Percentiles rank a stretch among this genome's conserved stretches.
Evolutionary conservation across 257 asterid species (phyloP).

Genomic region (Primulina huaijiensis): DNA sequence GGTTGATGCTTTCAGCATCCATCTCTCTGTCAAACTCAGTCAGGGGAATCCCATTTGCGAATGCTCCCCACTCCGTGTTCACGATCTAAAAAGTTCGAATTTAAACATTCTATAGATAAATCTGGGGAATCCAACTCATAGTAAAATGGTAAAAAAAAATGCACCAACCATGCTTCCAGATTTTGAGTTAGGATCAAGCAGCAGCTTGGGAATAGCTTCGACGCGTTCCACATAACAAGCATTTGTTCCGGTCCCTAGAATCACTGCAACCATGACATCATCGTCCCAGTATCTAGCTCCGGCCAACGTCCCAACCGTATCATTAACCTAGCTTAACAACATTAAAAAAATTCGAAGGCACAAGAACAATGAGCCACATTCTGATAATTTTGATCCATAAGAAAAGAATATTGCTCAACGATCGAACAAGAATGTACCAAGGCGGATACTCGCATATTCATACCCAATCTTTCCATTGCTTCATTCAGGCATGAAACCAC

Average conservation of each 20-base stretch:
- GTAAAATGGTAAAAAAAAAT: background rate
- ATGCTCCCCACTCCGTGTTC: conserved; percentile 83
- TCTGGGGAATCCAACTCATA: background rate
- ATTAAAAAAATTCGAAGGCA: background rate
- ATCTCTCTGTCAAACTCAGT: conserved; percentile 67
- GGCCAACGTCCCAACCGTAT: conserved; percentile 76
- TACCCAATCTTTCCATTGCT: conserved; percentile 66
- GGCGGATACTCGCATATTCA: conserved; percentile 68
- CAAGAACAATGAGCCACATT: conserved; percentile 4
- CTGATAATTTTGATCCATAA: background rate
- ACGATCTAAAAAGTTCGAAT: conserved; percentile 41
- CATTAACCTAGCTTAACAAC: conserved; percentile 66
- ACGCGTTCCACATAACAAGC: conserved; percentile 69
- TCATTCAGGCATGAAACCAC: conserved; percentile 73
- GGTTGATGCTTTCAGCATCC: conserved; percentile 77
- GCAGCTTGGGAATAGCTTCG: conserved; percentile 59
- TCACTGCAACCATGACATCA: conserved; percentile 77
- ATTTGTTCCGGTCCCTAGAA: conserved; percentile 76
- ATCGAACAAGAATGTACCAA: conserved; percentile 43
- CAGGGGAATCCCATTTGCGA: conserved; percentile 67
- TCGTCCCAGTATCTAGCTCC: conserved; percentile 80
- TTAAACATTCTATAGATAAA: background rate
- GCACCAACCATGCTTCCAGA: conserved; percentile 50
- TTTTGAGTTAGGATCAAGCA: conserved; percentile 27
- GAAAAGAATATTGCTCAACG: background rate